Evolutionary conservation across 768 basidiomycete species (phyloP).

Genomic region (Collybia sordida): DNA sequence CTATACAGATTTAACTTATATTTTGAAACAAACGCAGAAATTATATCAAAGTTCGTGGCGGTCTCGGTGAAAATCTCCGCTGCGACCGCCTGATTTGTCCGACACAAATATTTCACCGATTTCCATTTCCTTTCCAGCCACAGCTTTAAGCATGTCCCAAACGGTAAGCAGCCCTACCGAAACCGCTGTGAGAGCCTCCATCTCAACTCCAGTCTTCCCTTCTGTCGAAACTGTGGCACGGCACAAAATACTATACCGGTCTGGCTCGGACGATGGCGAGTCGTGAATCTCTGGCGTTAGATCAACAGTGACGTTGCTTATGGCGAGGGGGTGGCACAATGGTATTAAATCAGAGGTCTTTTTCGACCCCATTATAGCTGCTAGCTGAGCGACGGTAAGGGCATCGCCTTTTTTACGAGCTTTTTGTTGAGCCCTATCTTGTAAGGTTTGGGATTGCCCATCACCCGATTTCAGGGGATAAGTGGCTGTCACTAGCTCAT

Average conservation of each 20-base stretch:
- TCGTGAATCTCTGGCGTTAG: constrained; percentile 46
- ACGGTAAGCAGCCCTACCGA: constrained; percentile 76
- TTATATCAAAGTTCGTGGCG: background rate
- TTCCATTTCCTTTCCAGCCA: constrained; percentile 85
- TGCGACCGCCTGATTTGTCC: constrained; percentile 71
- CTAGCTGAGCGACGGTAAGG: constrained; percentile 76
- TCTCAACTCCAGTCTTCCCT: constrained; percentile 87
- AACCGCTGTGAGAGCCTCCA: constrained; percentile 91
- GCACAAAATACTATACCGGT: constrained; percentile 55
- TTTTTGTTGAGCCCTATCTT: constrained; percentile 45
- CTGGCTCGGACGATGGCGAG: constrained; percentile 4
- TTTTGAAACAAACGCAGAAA: background rate
- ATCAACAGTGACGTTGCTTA: constrained; percentile 68
- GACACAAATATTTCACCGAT: constrained; percentile 68
- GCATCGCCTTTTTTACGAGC: constrained; percentile 66
- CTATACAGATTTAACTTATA: too few relatives aligned
- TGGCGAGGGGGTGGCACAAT: constrained; percentile 79
- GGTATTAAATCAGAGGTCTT: constrained; percentile 83
- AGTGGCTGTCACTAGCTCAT: constrained; percentile 54
- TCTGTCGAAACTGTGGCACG: constrained; percentile 70
- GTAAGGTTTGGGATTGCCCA: constrained; percentile 10
- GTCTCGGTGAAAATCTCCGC: constrained; percentile 59
- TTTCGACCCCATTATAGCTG: constrained; percentile 87
- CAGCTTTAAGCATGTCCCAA: constrained; percentile 93
- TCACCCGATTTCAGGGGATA: constrained; percentile 26